A percentile compares a stretch with the other conserved stretches of the same genome.
These are phyloP conservation scores for Porcisia hertigi DNA, from an alignment of 208 protist genomes.

Conservation along the genomic window DNA sequence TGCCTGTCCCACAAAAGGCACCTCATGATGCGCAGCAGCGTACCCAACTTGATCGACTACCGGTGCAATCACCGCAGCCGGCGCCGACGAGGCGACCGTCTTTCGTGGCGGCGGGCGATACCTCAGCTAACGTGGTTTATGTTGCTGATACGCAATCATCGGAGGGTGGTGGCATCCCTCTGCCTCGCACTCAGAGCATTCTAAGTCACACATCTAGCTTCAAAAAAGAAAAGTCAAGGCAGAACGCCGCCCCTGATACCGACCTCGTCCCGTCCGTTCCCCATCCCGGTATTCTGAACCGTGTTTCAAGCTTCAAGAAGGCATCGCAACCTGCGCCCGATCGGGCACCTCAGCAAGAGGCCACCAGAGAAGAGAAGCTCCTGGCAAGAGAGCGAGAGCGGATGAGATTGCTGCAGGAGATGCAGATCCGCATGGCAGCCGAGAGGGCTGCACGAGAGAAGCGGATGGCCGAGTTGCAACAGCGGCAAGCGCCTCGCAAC, in stretches of 20 bases:
- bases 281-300: constrained; percentile 36
- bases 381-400: constrained; percentile 17
- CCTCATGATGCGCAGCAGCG: not conserved
- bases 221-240: constrained; percentile 8
- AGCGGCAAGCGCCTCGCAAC: not conserved
- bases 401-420: constrained; percentile 15
- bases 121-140: not conserved
- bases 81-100: not conserved
- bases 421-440: constrained; percentile 9
- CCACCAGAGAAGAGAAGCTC: constrained; percentile 9
- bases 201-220: constrained; percentile 29
- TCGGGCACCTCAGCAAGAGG: constrained; percentile 6
- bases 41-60: not conserved
- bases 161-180: not conserved
- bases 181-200: constrained; percentile 27
- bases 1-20: not conserved
- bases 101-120: not conserved
- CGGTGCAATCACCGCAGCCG: constrained; percentile 3
- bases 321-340: constrained; percentile 5
- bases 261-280: constrained; percentile 9
- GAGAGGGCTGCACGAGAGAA: constrained; percentile 11
- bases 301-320: constrained; percentile 48
- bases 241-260: not conserved
- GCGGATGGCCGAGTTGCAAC: constrained; percentile 16
- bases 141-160: not conserved